Conservation (phyloP, 2,329 filamentous ascomycete genomes). For the Penicillium frequentans region DNA sequence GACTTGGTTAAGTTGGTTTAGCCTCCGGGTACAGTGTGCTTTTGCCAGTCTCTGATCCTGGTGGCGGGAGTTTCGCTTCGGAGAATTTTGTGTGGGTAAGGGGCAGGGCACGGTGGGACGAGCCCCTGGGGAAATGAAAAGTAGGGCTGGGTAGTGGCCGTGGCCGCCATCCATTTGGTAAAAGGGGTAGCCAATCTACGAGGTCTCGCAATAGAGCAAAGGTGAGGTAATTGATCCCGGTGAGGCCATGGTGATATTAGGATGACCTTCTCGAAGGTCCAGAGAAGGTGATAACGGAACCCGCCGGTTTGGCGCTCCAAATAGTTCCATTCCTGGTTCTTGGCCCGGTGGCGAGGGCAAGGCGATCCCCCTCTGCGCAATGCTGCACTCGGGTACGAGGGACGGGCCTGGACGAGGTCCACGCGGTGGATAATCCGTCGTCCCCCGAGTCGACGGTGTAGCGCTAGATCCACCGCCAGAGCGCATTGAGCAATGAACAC, state of each 20-base stretch:
- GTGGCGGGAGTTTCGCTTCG: neutral
- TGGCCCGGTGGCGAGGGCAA: slow-evolving; percentile 10
- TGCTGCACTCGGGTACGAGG: slow-evolving; percentile 14
- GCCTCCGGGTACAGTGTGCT: neutral
- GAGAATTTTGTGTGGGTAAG: slow-evolving; percentile 2
- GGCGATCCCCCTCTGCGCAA: slow-evolving; percentile 7
- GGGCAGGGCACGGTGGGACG: neutral
- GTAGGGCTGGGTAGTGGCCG: neutral
- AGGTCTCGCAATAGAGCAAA: neutral
- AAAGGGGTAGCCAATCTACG: neutral
- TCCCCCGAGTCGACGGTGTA: slow-evolving; percentile 20
- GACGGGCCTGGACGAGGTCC: slow-evolving; percentile 23
- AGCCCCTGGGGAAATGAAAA: neutral
- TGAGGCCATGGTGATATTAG: neutral
- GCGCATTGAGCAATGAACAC: slow-evolving; percentile 8
- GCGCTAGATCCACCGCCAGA: neutral
- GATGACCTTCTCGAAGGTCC: slow-evolving; percentile 23
- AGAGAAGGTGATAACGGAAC: slow-evolving; percentile 17
- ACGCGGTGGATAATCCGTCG: slow-evolving; percentile 24
- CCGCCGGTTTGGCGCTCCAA: slow-evolving; percentile 19
- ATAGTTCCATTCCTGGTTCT: slow-evolving; percentile 13
- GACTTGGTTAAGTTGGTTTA: neutral
- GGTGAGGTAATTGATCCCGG: slow-evolving; percentile 7
- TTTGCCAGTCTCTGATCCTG: neutral
- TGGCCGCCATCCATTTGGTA: neutral